A percentile compares a stretch with the other conserved stretches of the same genome.
These are phyloP conservation scores for Parietichytrium sp. DNA, from an alignment of 108 stramenopile genomes.

Conservation along the genomic window DNA sequence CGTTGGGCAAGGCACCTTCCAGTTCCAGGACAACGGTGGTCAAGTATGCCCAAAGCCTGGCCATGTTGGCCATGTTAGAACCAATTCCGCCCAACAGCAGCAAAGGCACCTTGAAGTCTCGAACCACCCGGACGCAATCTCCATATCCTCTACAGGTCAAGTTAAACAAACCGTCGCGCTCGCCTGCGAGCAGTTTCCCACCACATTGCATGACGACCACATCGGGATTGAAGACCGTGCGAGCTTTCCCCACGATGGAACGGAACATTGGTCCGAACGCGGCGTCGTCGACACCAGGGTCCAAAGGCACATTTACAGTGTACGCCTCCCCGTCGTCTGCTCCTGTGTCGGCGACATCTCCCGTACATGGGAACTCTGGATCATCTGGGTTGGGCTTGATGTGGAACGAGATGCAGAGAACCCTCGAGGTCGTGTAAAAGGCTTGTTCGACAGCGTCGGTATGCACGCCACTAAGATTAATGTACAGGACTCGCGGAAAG, in stretches of 20 bases:
- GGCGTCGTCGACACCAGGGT: background rate
- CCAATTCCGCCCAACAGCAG: constrained; percentile 64
- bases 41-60: constrained; percentile 65
- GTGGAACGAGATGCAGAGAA: constrained; percentile 65
- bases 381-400: background rate
- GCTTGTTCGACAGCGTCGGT: constrained; percentile 71
- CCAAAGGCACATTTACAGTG: constrained; percentile 25
- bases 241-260: background rate
- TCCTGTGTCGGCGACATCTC: constrained; percentile 21
- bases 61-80: constrained; percentile 65
- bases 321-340: constrained; percentile 12
- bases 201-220: constrained; percentile 30
- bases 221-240: background rate
- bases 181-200: background rate
- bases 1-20: background rate
- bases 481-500: constrained; percentile 66
- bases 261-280: background rate
- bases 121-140: constrained; percentile 58
- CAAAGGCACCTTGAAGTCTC: constrained; percentile 56
- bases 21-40: constrained; percentile 57
- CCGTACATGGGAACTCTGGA: constrained; percentile 26
- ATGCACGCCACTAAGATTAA: constrained; percentile 81
- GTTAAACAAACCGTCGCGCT: constrained; percentile 11
- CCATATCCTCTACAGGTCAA: constrained; percentile 47
- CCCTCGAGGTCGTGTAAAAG: constrained; percentile 57